phyloP scores from a whole-genome alignment of 169 alveolate genomes.

The Perkinsus olseni region DNA sequence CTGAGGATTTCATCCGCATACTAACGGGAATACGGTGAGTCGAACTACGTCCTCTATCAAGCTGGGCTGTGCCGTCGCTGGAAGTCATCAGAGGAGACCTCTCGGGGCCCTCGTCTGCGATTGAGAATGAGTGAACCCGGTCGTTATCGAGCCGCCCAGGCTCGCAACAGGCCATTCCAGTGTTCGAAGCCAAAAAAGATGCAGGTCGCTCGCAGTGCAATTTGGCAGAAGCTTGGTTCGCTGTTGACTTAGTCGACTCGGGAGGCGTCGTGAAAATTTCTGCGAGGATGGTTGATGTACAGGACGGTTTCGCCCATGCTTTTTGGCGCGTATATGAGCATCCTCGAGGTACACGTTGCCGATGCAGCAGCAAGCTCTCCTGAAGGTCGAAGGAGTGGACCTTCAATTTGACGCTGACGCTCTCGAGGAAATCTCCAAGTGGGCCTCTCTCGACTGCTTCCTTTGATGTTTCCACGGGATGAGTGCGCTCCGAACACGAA shows the following conservation, averaged over 20 bases:
- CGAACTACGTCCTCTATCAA: not conserved
- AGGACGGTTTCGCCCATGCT: too few relatives aligned
- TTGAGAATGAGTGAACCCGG: not conserved
- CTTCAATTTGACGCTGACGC: slow-evolving; percentile 9
- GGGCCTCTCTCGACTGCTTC: not conserved
- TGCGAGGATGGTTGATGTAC: too few relatives aligned
- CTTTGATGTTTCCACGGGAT: not conserved
- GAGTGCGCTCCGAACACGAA: too few relatives aligned
- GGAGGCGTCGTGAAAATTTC: too few relatives aligned
- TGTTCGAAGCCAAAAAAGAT: not conserved
- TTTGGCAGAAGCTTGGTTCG: too few relatives aligned
- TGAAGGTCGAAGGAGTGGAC: slow-evolving; percentile 20
- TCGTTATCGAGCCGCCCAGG: too few relatives aligned
- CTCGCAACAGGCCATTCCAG: not conserved
- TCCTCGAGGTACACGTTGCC: slow-evolving; percentile 13
- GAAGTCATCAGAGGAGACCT: not conserved
- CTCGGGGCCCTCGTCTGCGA: not conserved
- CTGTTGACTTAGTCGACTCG: too few relatives aligned
- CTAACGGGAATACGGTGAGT: slow-evolving; percentile 7
- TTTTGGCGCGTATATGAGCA: not conserved
- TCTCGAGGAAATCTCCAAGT: slow-evolving; percentile 13
- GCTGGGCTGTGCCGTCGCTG: too few relatives aligned
- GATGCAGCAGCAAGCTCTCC: slow-evolving; percentile 20
- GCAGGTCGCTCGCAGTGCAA: too few relatives aligned
- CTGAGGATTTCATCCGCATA: slow-evolving; percentile 9